These are phyloP conservation scores for Cadophora sp. DNA, from an alignment of 2,329 filamentous ascomycete genomes.

Conservation along the genomic window DNA sequence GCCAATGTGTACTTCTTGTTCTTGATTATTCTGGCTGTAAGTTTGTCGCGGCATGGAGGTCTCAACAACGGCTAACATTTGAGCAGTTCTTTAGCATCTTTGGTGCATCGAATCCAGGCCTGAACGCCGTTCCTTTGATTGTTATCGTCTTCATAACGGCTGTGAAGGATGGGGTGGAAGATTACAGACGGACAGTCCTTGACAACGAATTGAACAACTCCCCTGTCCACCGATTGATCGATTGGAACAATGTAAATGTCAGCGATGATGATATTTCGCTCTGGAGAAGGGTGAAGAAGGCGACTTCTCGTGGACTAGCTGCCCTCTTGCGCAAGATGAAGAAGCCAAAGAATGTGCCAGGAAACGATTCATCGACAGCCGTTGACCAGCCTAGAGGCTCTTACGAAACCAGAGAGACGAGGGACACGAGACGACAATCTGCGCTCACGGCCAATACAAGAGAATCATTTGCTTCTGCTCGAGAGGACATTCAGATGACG, in stretches of 20 bases:
- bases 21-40: slow-evolving; percentile 90
- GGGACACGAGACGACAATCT: slow-evolving; percentile 33
- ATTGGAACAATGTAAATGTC: slow-evolving; percentile 94
- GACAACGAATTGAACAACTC: slow-evolving; percentile 97
- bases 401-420: slow-evolving; percentile 61
- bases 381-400: slow-evolving; percentile 54
- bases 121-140: slow-evolving; percentile 91
- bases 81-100: slow-evolving; percentile 93
- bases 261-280: slow-evolving; percentile 82
- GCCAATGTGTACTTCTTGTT: slow-evolving; percentile 99
- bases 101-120: slow-evolving; percentile 85
- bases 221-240: slow-evolving; percentile 84
- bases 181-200: slow-evolving; percentile 88
- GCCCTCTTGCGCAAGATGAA: slow-evolving; percentile 55
- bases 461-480: slow-evolving; percentile 60
- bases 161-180: slow-evolving; percentile 94
- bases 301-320: slow-evolving; percentile 56
- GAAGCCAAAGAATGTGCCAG: slow-evolving; percentile 53
- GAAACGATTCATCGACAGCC: slow-evolving; percentile 34
- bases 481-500: slow-evolving; percentile 91
- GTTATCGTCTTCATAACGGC: slow-evolving; percentile 89
- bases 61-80: slow-evolving; percentile 38
- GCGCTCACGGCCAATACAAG: slow-evolving; percentile 46
- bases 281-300: slow-evolving; percentile 94
- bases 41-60: slow-evolving; percentile 49